Evolutionary conservation across 306 rosid genomes (phyloP).

Genomic region (Acacia confusa): DNA sequence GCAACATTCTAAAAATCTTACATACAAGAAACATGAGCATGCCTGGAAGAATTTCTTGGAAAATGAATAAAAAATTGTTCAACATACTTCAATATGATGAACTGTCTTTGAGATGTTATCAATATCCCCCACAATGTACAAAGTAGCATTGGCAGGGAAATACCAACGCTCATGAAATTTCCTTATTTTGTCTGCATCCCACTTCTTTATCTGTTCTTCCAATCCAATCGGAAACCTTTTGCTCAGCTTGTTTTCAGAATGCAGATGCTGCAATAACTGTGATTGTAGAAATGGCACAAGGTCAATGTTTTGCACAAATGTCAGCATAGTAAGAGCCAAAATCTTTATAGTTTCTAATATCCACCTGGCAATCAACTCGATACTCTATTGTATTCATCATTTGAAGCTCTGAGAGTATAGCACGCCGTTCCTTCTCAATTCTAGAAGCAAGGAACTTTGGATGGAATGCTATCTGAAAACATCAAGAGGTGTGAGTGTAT

Average conservation of each 20-base stretch:
- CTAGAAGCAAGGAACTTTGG: slow-evolving; percentile 97
- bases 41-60: slow-evolving; percentile 18
- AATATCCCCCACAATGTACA: slow-evolving; percentile 96
- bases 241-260: slow-evolving; percentile 99
- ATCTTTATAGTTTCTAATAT: slow-evolving; percentile 21
- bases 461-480: slow-evolving; percentile 85
- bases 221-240: slow-evolving; percentile 97
- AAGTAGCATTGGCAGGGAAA: slow-evolving; percentile 98
- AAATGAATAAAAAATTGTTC: slow-evolving; percentile 25
- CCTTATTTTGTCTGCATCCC: slow-evolving; percentile 97
- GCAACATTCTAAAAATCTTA: slow-evolving; percentile 32
- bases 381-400: slow-evolving; percentile 99
- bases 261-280: slow-evolving; percentile 94
- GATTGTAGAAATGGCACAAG: slow-evolving; percentile 25
- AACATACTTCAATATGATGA: slow-evolving; percentile 79
- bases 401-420: slow-evolving; percentile 96
- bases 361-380: slow-evolving; percentile 98
- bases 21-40: slow-evolving; percentile 19
- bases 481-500: slow-evolving; percentile 34
- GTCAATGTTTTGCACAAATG: slow-evolving; percentile 29
- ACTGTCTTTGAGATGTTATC: slow-evolving; percentile 79
- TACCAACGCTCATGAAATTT: slow-evolving; percentile 99
- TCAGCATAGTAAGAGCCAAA: slow-evolving; percentile 29
- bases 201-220: slow-evolving; percentile 96
- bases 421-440: slow-evolving; percentile 96